Evolutionary conservation across 768 basidiomycete species (phyloP).

Genomic region (Naganishia vaughanmartiniae): DNA sequence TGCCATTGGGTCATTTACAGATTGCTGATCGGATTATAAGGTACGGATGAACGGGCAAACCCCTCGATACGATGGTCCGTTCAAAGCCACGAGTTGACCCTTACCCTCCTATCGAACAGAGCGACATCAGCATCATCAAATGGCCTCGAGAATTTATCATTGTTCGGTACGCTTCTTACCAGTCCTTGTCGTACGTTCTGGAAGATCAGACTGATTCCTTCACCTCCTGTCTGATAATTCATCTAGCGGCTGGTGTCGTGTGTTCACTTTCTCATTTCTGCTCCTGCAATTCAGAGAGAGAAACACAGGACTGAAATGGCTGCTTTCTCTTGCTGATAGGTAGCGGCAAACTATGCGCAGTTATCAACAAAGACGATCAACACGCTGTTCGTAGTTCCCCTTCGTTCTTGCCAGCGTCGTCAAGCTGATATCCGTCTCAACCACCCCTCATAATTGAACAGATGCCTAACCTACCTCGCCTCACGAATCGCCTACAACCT

Average conservation of each 20-base stretch:
- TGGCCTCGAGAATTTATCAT: slow-evolving; percentile 1
- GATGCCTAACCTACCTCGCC: slow-evolving; percentile 4
- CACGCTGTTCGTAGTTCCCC: background rate
- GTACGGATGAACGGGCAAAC: background rate
- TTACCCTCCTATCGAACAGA: background rate
- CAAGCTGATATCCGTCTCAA: background rate
- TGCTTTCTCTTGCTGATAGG: background rate
- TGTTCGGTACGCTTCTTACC: slow-evolving; percentile 3
- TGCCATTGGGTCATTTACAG: background rate
- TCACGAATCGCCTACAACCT: background rate
- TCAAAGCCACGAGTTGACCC: too few relatives aligned
- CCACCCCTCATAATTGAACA: background rate
- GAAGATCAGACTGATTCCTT: too few relatives aligned
- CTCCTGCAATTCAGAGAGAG: too few relatives aligned
- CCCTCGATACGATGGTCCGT: too few relatives aligned
- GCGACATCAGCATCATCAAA: slow-evolving; percentile 8
- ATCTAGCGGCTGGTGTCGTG: too few relatives aligned
- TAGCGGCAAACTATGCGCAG: slow-evolving; percentile 7
- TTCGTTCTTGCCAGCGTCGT: too few relatives aligned
- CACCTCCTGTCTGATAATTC: too few relatives aligned
- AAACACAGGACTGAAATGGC: background rate
- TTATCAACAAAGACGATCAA: background rate
- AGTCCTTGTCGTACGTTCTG: background rate
- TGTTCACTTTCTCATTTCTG: background rate
- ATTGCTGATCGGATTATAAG: slow-evolving; percentile 11